A percentile compares a stretch with the other conserved stretches of the same genome.
Conservation (phyloP, 2,329 filamentous ascomycete genomes). For the Cercospora sesami region DNA sequence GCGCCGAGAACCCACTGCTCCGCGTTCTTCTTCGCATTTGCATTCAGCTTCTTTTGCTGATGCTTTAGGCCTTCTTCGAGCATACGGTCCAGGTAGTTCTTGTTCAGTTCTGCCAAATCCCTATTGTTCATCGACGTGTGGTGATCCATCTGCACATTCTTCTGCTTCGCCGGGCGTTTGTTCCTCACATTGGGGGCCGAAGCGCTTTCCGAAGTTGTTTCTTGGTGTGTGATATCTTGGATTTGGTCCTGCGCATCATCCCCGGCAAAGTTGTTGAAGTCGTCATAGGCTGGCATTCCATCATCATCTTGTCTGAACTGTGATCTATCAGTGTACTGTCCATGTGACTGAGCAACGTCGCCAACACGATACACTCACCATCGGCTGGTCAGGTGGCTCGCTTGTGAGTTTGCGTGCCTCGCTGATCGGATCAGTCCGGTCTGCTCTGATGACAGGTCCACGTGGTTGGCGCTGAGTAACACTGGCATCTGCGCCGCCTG, state of each 20-base stretch:
- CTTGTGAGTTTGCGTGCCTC: conserved; percentile 33
- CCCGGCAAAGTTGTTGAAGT: conserved; percentile 2
- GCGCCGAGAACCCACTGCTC: conserved; percentile 60
- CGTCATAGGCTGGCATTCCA: conserved; percentile 31
- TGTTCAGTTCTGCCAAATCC: conserved; percentile 59
- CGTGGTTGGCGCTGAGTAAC: conserved; percentile 19
- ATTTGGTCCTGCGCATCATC: not conserved
- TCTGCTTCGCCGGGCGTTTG: conserved; percentile 32
- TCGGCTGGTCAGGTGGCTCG: conserved; percentile 13
- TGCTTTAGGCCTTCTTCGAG: conserved; percentile 40
- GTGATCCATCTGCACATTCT: conserved; percentile 51
- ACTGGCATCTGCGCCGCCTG: conserved; percentile 12
- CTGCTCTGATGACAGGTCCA: conserved; percentile 11
- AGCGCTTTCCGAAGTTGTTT: conserved; percentile 41
- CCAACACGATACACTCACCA: conserved; percentile 2
- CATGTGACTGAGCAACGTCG: not conserved
- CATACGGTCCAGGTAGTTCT: conserved; percentile 64
- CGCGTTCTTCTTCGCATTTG: conserved; percentile 63
- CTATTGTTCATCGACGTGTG: conserved; percentile 56
- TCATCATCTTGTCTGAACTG: conserved; percentile 29
- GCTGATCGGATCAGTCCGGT: conserved; percentile 12
- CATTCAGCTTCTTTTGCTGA: conserved; percentile 27
- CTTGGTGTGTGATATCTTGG: conserved; percentile 33
- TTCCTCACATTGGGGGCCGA: conserved; percentile 45
- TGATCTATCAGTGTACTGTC: not conserved